Percentiles rank a stretch among this genome's conserved stretches.
Conservation (phyloP, 495 filamentous ascomycete species). For the Xylaria telfairii region DNA sequence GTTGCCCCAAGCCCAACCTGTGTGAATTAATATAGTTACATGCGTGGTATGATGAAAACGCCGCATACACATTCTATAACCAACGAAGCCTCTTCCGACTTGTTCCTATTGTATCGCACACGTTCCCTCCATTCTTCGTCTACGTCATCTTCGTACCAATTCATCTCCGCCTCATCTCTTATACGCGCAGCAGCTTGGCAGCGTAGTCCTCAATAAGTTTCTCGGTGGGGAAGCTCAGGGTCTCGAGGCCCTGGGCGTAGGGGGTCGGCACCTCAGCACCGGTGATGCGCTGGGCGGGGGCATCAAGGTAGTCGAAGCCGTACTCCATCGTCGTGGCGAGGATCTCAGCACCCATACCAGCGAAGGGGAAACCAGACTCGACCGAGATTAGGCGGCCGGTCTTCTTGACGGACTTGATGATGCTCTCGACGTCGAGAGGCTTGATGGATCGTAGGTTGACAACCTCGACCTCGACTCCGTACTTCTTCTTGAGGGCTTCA, state of each 20-base stretch:
- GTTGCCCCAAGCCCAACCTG: conserved; percentile 8
- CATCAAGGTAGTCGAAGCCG: conserved; percentile 95
- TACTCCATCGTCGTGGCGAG: conserved; percentile 96
- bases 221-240: conserved; percentile 91
- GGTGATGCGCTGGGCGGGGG: conserved; percentile 89
- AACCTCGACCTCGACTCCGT: conserved; percentile 94
- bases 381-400: conserved; percentile 89
- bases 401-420: conserved; percentile 98
- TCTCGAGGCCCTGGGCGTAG: conserved; percentile 86
- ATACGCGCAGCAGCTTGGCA: conserved; percentile 81
- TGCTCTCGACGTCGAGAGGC: conserved; percentile 92
- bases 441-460: conserved; percentile 98
- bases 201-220: conserved; percentile 80
- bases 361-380: conserved; percentile 95
- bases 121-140: neutral
- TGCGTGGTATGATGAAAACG: conserved; percentile 21
- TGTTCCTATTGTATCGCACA: conserved; percentile 16
- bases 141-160: neutral
- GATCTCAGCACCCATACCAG: conserved; percentile 90
- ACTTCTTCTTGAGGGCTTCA: conserved; percentile 89
- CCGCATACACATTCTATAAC: conserved; percentile 28
- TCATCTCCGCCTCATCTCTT: conserved; percentile 35
- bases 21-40: conserved; percentile 25
- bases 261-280: conserved; percentile 97
- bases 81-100: conserved; percentile 4